Percentiles rank a stretch among this genome's conserved stretches.
These are phyloP conservation scores for Mycosphaerella arachidis DNA, from an alignment of 2,329 filamentous ascomycete genomes.

Conservation along the genomic window DNA sequence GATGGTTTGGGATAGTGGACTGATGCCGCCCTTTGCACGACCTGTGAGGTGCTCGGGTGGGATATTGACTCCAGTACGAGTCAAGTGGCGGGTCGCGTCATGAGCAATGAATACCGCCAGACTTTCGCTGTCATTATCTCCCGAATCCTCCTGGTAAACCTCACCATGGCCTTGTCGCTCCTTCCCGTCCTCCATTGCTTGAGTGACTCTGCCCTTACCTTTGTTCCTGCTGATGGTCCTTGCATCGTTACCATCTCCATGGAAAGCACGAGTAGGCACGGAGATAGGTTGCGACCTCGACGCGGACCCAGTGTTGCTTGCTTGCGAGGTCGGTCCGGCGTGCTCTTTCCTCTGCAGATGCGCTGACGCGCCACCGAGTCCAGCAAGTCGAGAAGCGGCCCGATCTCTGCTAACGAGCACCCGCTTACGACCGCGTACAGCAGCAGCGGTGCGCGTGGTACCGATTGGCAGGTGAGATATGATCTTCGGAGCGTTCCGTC, in stretches of 20 bases:
- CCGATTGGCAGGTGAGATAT: not conserved
- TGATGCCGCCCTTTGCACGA: not conserved
- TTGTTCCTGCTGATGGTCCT: too few species aligned
- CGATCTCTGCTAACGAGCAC: conserved; percentile 36
- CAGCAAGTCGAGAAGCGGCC: not conserved
- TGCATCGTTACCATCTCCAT: too few species aligned
- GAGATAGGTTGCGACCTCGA: too few species aligned
- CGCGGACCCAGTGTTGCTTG: too few species aligned
- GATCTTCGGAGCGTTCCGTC: not conserved
- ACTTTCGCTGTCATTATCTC: not conserved
- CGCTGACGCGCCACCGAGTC: too few species aligned
- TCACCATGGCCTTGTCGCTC: not conserved
- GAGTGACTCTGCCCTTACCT: not conserved
- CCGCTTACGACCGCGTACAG: conserved; percentile 55
- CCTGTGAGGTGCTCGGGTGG: not conserved
- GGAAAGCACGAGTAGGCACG: too few species aligned
- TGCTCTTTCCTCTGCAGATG: too few species aligned
- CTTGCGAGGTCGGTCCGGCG: too few species aligned
- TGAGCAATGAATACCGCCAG: not conserved
- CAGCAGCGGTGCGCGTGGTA: conserved; percentile 41
- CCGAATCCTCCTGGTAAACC: too few species aligned
- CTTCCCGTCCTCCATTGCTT: not conserved
- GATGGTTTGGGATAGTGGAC: not conserved
- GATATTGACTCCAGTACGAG: not conserved
- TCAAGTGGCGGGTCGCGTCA: not conserved